Percentiles rank a stretch among this genome's conserved stretches.
phyloP scores from a whole-genome alignment of 768 basidiomycete genomes.

The Mrakia frigida region DNA sequence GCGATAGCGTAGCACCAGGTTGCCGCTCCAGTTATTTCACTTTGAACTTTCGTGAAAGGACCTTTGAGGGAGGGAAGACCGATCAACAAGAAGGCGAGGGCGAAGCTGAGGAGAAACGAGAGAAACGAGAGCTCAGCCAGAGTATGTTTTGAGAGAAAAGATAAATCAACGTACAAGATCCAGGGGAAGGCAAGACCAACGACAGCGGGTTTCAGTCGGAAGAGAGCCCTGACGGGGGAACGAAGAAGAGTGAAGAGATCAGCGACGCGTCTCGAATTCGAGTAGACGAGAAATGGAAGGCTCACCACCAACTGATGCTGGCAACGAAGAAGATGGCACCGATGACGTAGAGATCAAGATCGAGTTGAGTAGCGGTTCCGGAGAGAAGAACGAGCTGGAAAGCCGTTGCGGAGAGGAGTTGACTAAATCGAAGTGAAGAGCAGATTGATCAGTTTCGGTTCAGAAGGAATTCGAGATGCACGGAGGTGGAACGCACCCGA shows the following conservation, averaged over 20 bases:
- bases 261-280: neutral
- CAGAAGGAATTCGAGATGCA: conserved; percentile 62
- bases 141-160: too few relatives aligned
- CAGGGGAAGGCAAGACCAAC: conserved; percentile 81
- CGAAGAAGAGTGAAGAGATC: neutral
- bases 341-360: conserved; percentile 80
- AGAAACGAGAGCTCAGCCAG: neutral
- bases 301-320: conserved; percentile 63
- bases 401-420: conserved; percentile 40
- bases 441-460: neutral
- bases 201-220: conserved; percentile 79
- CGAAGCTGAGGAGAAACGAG: conserved; percentile 51
- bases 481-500: neutral
- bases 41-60: conserved; percentile 49
- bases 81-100: conserved; percentile 80
- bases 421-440: neutral
- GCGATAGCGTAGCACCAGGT: conserved; percentile 86
- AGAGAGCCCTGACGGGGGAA: conserved; percentile 53
- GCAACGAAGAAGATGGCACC: conserved; percentile 80
- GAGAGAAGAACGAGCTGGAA: conserved; percentile 90
- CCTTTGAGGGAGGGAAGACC: conserved; percentile 69
- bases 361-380: conserved; percentile 74
- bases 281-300: neutral
- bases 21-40: conserved; percentile 53
- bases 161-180: conserved; percentile 56